Conservation (phyloP, 176 grass and related monocot species). For the Paspalum notatum region DNA sequence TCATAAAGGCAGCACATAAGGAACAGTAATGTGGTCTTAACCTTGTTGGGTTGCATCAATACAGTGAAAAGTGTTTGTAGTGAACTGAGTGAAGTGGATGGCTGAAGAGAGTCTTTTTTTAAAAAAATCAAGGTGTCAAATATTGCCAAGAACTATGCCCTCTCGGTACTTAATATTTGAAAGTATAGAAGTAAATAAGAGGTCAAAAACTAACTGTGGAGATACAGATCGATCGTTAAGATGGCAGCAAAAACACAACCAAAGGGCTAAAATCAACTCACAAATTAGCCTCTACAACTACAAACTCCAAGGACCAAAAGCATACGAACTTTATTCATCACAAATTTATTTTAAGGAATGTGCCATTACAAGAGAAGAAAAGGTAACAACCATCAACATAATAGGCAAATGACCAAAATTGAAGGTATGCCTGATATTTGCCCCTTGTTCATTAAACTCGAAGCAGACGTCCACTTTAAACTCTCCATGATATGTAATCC, state of each 20-base stretch:
- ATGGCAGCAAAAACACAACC: slow-evolving; percentile 6
- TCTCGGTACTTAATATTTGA: background rate
- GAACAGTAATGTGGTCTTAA: background rate
- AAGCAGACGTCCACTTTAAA: slow-evolving; percentile 59
- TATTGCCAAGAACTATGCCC: background rate
- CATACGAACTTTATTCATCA: background rate
- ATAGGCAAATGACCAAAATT: slow-evolving; percentile 89
- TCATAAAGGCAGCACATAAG: background rate
- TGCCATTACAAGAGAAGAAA: slow-evolving; percentile 1
- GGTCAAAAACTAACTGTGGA: background rate
- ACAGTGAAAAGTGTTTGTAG: background rate
- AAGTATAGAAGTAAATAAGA: background rate
- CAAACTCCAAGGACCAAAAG: slow-evolving; percentile 23
- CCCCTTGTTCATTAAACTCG: slow-evolving; percentile 56
- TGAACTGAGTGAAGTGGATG: background rate
- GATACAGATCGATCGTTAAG: background rate
- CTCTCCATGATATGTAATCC: slow-evolving; percentile 70
- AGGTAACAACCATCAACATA: slow-evolving; percentile 84
- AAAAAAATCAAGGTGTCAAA: background rate
- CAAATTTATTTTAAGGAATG: background rate
- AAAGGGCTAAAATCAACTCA: slow-evolving; percentile 17
- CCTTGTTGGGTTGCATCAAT: background rate
- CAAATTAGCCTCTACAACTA: background rate
- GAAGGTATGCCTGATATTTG: slow-evolving; percentile 60
- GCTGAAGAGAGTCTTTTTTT: slow-evolving; percentile 10